Evolutionary conservation across 2,329 filamentous ascomycete genomes (phyloP).

Genomic region (Cytospora piceae): DNA sequence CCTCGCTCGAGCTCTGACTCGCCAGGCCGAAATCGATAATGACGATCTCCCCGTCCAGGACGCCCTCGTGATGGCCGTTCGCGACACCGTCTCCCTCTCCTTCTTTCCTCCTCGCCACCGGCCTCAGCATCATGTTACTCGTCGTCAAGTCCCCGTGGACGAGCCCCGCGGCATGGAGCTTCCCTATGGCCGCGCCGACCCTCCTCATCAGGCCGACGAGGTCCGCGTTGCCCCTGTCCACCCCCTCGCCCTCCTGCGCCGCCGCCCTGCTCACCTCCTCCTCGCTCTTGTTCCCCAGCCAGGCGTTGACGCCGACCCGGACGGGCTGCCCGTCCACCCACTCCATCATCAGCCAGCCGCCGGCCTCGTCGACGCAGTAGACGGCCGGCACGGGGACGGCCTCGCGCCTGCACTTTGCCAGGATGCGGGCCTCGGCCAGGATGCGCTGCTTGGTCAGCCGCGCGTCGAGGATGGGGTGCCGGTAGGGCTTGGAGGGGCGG

Average conservation of each 20-base stretch:
- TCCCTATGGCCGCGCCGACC: conserved; percentile 73
- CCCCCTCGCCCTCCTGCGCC: conserved; percentile 35
- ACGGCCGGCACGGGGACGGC: conserved; percentile 83
- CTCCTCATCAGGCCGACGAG: conserved; percentile 67
- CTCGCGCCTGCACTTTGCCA: conserved; percentile 77
- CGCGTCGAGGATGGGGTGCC: conserved; percentile 85
- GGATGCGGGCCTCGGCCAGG: conserved; percentile 83
- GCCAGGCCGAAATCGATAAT: conserved; percentile 95
- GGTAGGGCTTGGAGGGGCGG: conserved; percentile 87
- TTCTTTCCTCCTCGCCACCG: conserved; percentile 36
- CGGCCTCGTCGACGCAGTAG: conserved; percentile 65
- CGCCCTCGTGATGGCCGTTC: conserved; percentile 31
- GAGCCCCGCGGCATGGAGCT: conserved; percentile 80
- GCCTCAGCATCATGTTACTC: conserved; percentile 88
- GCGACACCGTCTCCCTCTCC: conserved; percentile 29
- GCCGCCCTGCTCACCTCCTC: conserved; percentile 30
- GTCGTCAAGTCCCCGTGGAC: conserved; percentile 96
- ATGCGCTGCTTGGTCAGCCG: conserved; percentile 86
- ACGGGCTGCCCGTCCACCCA: conserved; percentile 80
- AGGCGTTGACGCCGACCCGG: conserved; percentile 69
- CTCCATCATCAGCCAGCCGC: conserved; percentile 80
- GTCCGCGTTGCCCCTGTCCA: conserved; percentile 48
- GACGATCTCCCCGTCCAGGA: conserved; percentile 73
- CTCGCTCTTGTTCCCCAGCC: conserved; percentile 54
- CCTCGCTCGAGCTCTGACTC: conserved; percentile 77